Percentiles rank a stretch among this genome's conserved stretches.
These are phyloP conservation scores for Lactifluus subvellereus DNA, from an alignment of 768 basidiomycete species.

Conservation along the genomic window DNA sequence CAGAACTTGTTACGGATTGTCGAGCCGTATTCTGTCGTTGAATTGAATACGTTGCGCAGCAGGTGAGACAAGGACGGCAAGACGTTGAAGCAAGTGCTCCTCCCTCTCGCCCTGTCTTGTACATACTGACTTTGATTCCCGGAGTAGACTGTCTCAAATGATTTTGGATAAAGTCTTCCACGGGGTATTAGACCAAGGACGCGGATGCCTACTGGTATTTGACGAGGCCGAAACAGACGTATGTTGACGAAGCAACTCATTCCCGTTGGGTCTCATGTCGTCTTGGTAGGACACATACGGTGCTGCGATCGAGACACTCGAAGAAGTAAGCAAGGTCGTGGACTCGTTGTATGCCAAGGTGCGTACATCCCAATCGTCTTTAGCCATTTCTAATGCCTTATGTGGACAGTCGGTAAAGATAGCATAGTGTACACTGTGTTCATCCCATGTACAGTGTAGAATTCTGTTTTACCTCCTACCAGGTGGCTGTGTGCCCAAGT, in stretches of 20 bases:
- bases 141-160: conserved; percentile 85
- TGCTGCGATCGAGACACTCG: conserved; percentile 83
- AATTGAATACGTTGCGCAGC: conserved; percentile 83
- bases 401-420: conserved; percentile 23
- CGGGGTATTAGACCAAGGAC: conserved; percentile 94
- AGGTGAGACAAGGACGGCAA: conserved; percentile 82
- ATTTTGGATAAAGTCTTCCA: conserved; percentile 92
- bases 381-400: not conserved
- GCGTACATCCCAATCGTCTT: conserved; percentile 24
- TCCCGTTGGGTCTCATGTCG: not conserved
- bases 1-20: conserved; percentile 94
- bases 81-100: conserved; percentile 82
- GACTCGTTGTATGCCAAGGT: conserved; percentile 88
- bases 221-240: conserved; percentile 84
- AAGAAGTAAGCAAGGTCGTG: conserved; percentile 90
- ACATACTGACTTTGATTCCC: not conserved
- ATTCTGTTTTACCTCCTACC: not conserved
- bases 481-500: not conserved
- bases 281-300: conserved; percentile 70
- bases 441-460: not conserved
- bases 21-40: conserved; percentile 91
- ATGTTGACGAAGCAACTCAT: conserved; percentile 31
- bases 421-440: conserved; percentile 17
- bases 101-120: not conserved
- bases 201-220: conserved; percentile 88